Evolutionary conservation across 345 rosid genomes (phyloP).

Genomic region (Kernera saxatilis): DNA sequence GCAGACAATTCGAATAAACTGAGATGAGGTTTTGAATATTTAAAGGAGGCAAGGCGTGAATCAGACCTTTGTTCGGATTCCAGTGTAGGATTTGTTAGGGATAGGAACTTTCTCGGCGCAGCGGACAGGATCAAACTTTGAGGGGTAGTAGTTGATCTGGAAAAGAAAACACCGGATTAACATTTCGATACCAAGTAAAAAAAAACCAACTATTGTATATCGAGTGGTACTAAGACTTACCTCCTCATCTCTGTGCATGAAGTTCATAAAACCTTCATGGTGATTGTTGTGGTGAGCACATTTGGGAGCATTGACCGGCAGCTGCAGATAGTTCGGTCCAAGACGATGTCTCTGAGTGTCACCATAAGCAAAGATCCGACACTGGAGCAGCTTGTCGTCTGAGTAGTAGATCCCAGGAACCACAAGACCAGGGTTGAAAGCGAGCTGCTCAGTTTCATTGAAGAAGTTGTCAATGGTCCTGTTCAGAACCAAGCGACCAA

Average conservation of each 20-base stretch:
- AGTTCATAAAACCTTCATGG: conserved; percentile 92
- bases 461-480: conserved; percentile 95
- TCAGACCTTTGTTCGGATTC: conserved; percentile 74
- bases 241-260: conserved; percentile 96
- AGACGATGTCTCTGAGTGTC: conserved; percentile 98
- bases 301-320: conserved; percentile 95
- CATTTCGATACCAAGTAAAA: background rate
- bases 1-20: background rate
- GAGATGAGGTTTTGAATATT: background rate
- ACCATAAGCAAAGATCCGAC: conserved; percentile 79
- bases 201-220: background rate
- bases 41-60: background rate
- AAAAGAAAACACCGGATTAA: conserved; percentile 2
- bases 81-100: conserved; percentile 49
- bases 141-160: conserved; percentile 90
- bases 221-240: conserved; percentile 29
- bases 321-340: conserved; percentile 93
- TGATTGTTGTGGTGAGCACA: conserved; percentile 97
- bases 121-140: conserved; percentile 78
- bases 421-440: conserved; percentile 86
- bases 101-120: conserved; percentile 73
- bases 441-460: conserved; percentile 91
- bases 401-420: conserved; percentile 91
- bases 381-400: conserved; percentile 89
- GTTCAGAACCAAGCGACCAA: conserved; percentile 95